These are phyloP conservation scores for Volvox reticuliferus DNA, from an alignment of 139 green algal species.

Conservation along the genomic window DNA sequence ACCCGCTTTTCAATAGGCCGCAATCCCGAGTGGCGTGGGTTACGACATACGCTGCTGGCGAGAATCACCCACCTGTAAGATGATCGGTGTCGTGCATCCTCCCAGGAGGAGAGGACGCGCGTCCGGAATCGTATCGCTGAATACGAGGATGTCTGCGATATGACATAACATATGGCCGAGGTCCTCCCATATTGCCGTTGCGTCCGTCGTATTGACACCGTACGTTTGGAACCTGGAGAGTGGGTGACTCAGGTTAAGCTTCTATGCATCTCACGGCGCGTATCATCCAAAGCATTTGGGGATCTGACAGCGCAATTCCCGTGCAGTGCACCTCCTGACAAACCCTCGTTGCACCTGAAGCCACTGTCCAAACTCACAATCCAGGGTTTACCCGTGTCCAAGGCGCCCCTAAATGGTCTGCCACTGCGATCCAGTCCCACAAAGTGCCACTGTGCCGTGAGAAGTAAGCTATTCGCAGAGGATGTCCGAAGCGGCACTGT, in stretches of 20 bases:
- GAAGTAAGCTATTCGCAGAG: slow-evolving; percentile 38
- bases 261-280: no score
- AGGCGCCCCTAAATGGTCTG: neutral
- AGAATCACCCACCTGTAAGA: slow-evolving; percentile 6
- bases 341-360: no score
- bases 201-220: neutral
- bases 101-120: slow-evolving; percentile 10
- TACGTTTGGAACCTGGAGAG: slow-evolving; percentile 16
- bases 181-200: neutral
- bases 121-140: slow-evolving; percentile 35
- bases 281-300: no score
- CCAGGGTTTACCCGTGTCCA: slow-evolving; percentile 23
- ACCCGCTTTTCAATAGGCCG: no score
- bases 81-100: slow-evolving; percentile 19
- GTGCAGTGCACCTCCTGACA: no score
- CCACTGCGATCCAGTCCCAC: slow-evolving; percentile 40
- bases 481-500: neutral
- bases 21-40: no score
- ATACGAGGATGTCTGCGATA: slow-evolving; percentile 26
- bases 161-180: slow-evolving; percentile 32
- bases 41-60: no score
- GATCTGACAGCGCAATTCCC: no score
- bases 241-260: no score
- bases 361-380: neutral
- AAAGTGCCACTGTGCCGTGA: slow-evolving; percentile 21